A percentile compares a stretch with the other conserved stretches of the same genome.
These are phyloP conservation scores for Barnettozyma siamensis DNA, from an alignment of 805 yeast species.

Conservation along the genomic window DNA sequence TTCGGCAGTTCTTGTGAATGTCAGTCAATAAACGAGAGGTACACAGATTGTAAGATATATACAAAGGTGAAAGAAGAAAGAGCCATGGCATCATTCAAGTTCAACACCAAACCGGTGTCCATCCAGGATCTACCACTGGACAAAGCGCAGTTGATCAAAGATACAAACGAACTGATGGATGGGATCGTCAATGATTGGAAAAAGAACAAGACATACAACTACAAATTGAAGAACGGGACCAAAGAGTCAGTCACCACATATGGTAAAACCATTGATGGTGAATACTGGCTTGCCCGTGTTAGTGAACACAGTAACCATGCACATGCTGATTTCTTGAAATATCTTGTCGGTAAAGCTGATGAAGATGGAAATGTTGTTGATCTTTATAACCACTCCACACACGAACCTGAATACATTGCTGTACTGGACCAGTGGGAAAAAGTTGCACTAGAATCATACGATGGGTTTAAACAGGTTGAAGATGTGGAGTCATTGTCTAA, in stretches of 20 bases:
- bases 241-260: conserved; percentile 29
- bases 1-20: too few relatives aligned
- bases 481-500: conserved; percentile 2
- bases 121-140: conserved; percentile 16
- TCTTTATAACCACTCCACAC: conserved; percentile 25
- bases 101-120: conserved; percentile 13
- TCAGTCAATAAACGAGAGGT: too few relatives aligned
- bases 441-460: conserved; percentile 18
- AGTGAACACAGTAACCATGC: conserved; percentile 21
- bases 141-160: conserved; percentile 13
- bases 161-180: conserved; percentile 23
- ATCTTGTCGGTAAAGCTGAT: conserved; percentile 26
- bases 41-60: too few relatives aligned
- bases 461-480: conserved; percentile 10
- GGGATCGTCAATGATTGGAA: conserved; percentile 26
- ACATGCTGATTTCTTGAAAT: conserved; percentile 24
- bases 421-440: conserved; percentile 25
- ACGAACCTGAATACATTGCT: conserved; percentile 32
- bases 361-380: conserved; percentile 18
- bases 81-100: conserved; percentile 4
- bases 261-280: conserved; percentile 22
- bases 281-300: conserved; percentile 31
- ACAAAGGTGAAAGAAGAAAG: background rate
- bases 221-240: conserved; percentile 21
- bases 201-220: conserved; percentile 27